phyloP scores from a whole-genome alignment of 202 grass and related monocot species.

The Carex sylvatica region DNA sequence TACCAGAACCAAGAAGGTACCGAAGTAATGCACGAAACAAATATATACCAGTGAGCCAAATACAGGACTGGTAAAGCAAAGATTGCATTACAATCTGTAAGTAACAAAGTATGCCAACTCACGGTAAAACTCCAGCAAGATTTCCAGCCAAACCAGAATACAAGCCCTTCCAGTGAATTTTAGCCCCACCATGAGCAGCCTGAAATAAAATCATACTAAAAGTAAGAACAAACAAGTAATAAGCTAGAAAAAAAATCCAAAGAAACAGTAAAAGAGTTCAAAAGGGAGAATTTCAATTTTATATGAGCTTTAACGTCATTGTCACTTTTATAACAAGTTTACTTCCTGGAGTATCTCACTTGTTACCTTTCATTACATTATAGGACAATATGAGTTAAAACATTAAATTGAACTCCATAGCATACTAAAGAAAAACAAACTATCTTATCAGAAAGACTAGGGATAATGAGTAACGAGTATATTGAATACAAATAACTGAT shows the following conservation, averaged over 20 bases:
- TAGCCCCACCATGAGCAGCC: conserved; percentile 70
- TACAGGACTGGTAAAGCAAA: not conserved
- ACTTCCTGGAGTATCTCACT: not conserved
- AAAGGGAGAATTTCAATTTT: not conserved
- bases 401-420: not conserved
- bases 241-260: not conserved
- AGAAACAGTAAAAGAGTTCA: not conserved
- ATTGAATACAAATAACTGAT: not conserved
- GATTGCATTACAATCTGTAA: not conserved
- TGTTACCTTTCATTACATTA: not conserved
- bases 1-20: too few relatives aligned
- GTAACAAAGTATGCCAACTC: conserved; percentile 33
- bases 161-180: conserved; percentile 77
- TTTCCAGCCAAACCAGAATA: conserved; percentile 92
- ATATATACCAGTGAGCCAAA: not conserved
- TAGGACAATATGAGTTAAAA: not conserved
- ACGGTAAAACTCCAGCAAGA: conserved; percentile 79
- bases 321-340: not conserved
- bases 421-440: not conserved
- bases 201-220: conserved; percentile 21
- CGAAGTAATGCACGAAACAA: not conserved
- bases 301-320: not conserved
- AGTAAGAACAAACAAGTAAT: conserved; percentile 5
- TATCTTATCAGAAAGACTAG: not conserved
- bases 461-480: not conserved